Percentiles rank a stretch among this genome's conserved stretches.
These are phyloP conservation scores for Allomyces javanicus DNA, from an alignment of 192 early-diverging fungal species.

Conservation along the genomic window DNA sequence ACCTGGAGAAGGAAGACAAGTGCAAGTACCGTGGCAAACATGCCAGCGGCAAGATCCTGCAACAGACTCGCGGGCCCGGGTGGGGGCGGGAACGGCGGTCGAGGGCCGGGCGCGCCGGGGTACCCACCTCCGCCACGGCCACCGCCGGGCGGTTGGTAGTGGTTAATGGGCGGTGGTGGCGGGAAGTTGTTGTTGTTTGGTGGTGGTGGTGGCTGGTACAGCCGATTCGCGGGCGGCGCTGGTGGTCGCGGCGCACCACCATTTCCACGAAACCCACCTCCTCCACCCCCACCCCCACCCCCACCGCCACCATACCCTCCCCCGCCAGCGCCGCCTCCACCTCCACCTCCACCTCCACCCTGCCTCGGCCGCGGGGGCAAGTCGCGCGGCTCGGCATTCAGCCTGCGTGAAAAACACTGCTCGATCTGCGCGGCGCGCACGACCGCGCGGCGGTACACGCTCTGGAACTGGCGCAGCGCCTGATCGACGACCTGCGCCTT, in stretches of 20 bases:
- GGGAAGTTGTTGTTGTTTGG: conserved; percentile 1
- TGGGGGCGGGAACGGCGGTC: neutral
- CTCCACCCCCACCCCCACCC: conserved; percentile 1
- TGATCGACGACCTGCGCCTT: conserved; percentile 50
- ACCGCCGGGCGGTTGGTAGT: neutral
- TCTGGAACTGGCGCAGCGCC: conserved; percentile 12
- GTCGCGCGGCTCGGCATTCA: neutral
- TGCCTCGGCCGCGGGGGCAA: neutral
- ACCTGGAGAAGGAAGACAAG: neutral
- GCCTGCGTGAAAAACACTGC: neutral
- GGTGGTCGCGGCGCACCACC: neutral
- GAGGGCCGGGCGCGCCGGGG: neutral
- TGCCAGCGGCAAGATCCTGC: too few relatives aligned
- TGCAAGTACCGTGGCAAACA: neutral
- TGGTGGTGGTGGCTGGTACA: neutral
- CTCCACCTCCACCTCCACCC: neutral
- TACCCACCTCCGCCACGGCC: neutral
- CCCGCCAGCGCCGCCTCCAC: conserved; percentile 2
- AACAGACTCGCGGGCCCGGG: neutral
- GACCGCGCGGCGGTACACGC: neutral
- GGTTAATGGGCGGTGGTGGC: neutral
- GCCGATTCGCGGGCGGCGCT: neutral
- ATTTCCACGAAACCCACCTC: conserved; percentile 7
- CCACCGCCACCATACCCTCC: conserved; percentile 4
- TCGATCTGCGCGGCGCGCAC: neutral